A percentile compares a stretch with the other conserved stretches of the same genome.
Evolutionary conservation across 2,329 filamentous ascomycete genomes (phyloP).

Genomic region (Botrytis byssoidea): DNA sequence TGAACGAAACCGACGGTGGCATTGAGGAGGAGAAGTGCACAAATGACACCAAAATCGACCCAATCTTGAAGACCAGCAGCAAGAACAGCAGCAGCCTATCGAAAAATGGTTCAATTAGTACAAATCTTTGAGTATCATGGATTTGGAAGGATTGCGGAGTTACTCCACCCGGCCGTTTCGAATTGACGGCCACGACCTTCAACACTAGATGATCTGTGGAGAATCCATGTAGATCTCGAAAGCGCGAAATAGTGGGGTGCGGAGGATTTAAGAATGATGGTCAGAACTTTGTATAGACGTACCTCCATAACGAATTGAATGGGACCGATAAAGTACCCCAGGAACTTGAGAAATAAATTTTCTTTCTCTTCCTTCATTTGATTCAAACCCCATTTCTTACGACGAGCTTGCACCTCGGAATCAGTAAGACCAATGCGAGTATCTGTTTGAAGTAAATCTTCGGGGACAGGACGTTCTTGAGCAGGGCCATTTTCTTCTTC

Average conservation of each 20-base stretch:
- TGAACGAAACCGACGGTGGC: conserved; percentile 83
- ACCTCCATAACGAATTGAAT: conserved; percentile 96
- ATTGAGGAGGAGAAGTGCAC: conserved; percentile 78
- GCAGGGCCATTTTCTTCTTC: conserved; percentile 49
- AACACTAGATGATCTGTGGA: conserved; percentile 8
- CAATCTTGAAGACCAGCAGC: conserved; percentile 83
- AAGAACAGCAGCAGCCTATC: conserved; percentile 64
- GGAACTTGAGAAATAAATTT: conserved; percentile 79
- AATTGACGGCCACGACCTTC: background rate
- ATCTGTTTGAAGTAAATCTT: conserved; percentile 77
- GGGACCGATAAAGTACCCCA: conserved; percentile 79
- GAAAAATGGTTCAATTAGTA: conserved; percentile 18
- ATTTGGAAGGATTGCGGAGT: background rate
- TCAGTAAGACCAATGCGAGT: conserved; percentile 70
- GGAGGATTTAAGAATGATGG: conserved; percentile 19
- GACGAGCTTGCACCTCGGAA: conserved; percentile 60
- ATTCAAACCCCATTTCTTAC: conserved; percentile 78
- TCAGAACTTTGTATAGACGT: conserved; percentile 38
- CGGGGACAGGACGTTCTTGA: conserved; percentile 61
- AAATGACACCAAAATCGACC: conserved; percentile 93
- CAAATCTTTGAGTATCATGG: background rate
- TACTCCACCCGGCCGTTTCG: background rate
- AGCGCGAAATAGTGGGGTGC: conserved; percentile 5
- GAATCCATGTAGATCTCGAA: conserved; percentile 13
- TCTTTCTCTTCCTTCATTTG: conserved; percentile 91